These are phyloP conservation scores for Termitomyces sp. DNA, from an alignment of 1,284 basidiomycete genomes.

Conservation along the genomic window DNA sequence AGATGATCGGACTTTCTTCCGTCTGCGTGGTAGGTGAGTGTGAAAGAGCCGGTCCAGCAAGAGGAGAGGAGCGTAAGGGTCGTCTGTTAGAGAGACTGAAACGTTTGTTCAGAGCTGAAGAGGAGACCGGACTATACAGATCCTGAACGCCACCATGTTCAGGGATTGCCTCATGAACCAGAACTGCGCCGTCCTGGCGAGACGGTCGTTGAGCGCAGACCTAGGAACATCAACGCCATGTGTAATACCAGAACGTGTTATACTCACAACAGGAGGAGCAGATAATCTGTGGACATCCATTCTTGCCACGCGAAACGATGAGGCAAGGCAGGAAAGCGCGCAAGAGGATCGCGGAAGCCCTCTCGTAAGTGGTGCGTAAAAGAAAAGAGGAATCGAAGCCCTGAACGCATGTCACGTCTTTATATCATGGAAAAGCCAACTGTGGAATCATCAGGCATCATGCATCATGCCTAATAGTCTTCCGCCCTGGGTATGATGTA, in stretches of 20 bases:
- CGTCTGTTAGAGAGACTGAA: neutral
- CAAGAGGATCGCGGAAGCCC: neutral
- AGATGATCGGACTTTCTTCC: conserved; percentile 1
- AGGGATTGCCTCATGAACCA: neutral
- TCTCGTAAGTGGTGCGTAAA: conserved; percentile 24
- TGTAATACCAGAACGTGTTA: neutral
- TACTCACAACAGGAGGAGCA: neutral
- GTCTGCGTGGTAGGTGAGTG: conserved; percentile 6
- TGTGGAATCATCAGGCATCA: conserved; percentile 1
- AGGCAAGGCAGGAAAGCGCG: neutral
- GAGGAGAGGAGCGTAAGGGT: conserved; percentile 35
- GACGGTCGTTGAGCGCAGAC: neutral
- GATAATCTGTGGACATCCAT: conserved; percentile 2
- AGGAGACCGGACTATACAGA: neutral
- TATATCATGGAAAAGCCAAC: conserved; percentile 6
- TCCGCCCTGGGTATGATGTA: conserved; percentile 1
- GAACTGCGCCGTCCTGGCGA: neutral
- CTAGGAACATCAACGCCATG: neutral
- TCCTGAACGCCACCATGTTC: neutral
- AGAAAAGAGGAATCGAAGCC: conserved; percentile 1
- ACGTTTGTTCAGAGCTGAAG: neutral
- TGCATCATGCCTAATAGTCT: neutral
- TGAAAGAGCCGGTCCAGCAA: conserved; percentile 31
- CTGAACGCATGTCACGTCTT: neutral
- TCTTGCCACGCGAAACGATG: neutral